Conservation (phyloP, 192 early-diverging fungal species). For the Jimgerdemannia flammicorona region DNA sequence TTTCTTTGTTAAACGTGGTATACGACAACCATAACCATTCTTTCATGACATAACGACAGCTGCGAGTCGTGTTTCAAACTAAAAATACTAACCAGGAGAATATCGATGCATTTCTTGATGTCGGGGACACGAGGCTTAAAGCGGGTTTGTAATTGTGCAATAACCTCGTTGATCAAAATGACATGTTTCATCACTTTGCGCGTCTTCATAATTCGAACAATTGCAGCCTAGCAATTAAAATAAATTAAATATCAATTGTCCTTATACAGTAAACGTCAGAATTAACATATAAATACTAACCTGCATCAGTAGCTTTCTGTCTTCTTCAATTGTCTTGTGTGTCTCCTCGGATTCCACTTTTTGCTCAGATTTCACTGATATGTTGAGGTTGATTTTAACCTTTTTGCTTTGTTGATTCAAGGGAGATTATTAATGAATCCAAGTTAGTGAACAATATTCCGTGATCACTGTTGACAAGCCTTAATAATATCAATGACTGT, state of each 20-base stretch:
- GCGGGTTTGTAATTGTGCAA: conserved; percentile 78
- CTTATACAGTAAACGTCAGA: neutral
- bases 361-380: conserved; percentile 81
- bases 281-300: conserved; percentile 28
- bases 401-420: conserved; percentile 64
- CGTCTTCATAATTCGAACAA: conserved; percentile 99
- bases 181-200: conserved; percentile 86
- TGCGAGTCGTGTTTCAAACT: neutral
- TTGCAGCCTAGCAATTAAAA: conserved; percentile 66
- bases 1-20: neutral
- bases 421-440: neutral
- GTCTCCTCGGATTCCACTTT: conserved; percentile 91
- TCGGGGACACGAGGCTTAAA: conserved; percentile 88
- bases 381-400: conserved; percentile 84
- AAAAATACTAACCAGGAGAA: conserved; percentile 81
- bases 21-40: conserved; percentile 5
- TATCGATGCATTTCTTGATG: conserved; percentile 97
- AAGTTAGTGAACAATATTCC: too few species aligned
- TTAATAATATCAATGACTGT: too few species aligned
- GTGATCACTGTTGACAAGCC: too few species aligned
- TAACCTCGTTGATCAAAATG: conserved; percentile 84
- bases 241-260: conserved; percentile 4
- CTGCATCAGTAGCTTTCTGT: conserved; percentile 91
- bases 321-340: conserved; percentile 87
- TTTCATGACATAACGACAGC: neutral